phyloP scores from a whole-genome alignment of 2,329 filamentous ascomycete genomes.

The Cytospora paraplurivora region DNA sequence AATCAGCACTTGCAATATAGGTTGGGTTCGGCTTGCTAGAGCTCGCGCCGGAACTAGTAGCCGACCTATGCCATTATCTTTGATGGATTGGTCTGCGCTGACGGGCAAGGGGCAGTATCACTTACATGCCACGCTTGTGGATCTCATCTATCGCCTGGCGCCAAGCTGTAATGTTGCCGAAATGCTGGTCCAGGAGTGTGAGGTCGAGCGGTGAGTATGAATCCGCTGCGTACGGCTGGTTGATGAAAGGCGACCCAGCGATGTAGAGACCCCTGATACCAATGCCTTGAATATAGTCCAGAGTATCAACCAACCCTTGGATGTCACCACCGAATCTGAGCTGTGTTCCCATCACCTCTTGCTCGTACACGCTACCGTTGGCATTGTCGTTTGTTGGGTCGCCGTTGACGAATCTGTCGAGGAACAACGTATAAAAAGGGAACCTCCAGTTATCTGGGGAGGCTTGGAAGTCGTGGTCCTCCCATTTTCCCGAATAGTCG shows the following conservation, averaged over 20 bases:
- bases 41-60: neutral
- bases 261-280: conserved; percentile 66
- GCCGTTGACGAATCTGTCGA: conserved; percentile 66
- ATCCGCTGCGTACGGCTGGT: conserved; percentile 64
- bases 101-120: conserved; percentile 34
- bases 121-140: conserved; percentile 64
- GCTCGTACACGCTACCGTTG: conserved; percentile 62
- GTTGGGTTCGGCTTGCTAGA: neutral
- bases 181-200: conserved; percentile 64
- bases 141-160: conserved; percentile 59
- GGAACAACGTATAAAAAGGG: conserved; percentile 66
- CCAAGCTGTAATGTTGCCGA: conserved; percentile 61
- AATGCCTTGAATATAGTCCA: conserved; percentile 67
- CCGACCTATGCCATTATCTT: neutral
- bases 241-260: conserved; percentile 64
- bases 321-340: conserved; percentile 65
- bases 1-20: conserved; percentile 6
- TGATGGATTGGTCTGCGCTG: neutral
- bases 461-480: conserved; percentile 51
- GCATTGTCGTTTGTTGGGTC: conserved; percentile 65
- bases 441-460: conserved; percentile 63
- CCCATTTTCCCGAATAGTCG: conserved; percentile 57
- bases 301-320: conserved; percentile 57
- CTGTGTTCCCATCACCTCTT: conserved; percentile 61
- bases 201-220: conserved; percentile 61